A percentile compares a stretch with the other conserved stretches of the same genome.
Evolutionary conservation across 306 rosid species (phyloP).

Genomic region (Corylus americana): DNA sequence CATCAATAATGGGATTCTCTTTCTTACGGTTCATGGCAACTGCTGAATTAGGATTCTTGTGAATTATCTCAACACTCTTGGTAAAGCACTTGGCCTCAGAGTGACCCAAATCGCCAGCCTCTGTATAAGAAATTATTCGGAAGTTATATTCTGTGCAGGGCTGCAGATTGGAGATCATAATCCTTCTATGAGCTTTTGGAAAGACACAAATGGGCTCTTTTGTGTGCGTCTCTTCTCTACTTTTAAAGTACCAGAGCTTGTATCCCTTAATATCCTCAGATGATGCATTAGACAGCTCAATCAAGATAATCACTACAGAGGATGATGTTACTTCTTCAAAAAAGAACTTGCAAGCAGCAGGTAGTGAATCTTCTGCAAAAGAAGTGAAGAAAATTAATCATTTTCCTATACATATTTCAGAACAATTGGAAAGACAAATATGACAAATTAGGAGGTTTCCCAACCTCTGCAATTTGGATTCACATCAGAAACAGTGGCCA

Average conservation of each 20-base stretch:
- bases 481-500: slow-evolving; percentile 52
- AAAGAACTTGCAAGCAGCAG: slow-evolving; percentile 97
- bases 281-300: slow-evolving; percentile 65
- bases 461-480: slow-evolving; percentile 76
- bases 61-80: slow-evolving; percentile 79
- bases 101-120: slow-evolving; percentile 86
- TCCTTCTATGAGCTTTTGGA: slow-evolving; percentile 84
- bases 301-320: slow-evolving; percentile 76
- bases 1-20: slow-evolving; percentile 45
- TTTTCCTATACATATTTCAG: not conserved
- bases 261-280: slow-evolving; percentile 69
- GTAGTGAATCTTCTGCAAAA: slow-evolving; percentile 89
- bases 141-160: slow-evolving; percentile 94
- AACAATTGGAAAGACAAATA: slow-evolving; percentile 22
- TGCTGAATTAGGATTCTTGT: slow-evolving; percentile 44
- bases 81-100: slow-evolving; percentile 98
- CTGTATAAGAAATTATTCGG: slow-evolving; percentile 74
- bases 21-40: slow-evolving; percentile 42
- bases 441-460: slow-evolving; percentile 26
- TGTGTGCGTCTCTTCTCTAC: slow-evolving; percentile 60
- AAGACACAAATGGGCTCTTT: slow-evolving; percentile 86
- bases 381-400: slow-evolving; percentile 26
- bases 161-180: slow-evolving; percentile 77
- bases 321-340: slow-evolving; percentile 84
- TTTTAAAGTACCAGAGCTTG: slow-evolving; percentile 94